phyloP scores from a whole-genome alignment of 2,329 filamentous ascomycete genomes.

The Tolypocladium inflatum region DNA sequence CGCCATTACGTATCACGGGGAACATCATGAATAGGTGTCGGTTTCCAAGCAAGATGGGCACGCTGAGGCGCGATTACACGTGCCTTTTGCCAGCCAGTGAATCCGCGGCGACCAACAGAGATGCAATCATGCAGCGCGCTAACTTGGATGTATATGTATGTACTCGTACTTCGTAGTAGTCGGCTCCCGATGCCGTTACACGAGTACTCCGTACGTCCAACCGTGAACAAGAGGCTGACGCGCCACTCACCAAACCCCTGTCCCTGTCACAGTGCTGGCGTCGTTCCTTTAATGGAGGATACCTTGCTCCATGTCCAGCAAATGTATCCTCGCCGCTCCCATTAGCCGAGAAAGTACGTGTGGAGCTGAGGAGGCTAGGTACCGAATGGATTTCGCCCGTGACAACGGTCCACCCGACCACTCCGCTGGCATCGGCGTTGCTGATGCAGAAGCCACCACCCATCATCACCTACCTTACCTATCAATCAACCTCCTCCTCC shows the following conservation, averaged over 20 bases:
- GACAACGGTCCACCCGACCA: background rate
- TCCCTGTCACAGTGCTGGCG: no score
- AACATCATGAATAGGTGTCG: background rate
- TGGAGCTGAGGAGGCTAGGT: background rate
- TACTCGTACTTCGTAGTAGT: background rate
- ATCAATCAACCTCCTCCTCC: background rate
- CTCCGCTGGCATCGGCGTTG: background rate
- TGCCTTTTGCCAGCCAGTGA: background rate
- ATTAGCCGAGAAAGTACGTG: background rate
- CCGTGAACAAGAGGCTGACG: background rate
- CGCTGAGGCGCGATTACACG: background rate
- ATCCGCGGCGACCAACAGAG: background rate
- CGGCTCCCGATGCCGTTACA: no score
- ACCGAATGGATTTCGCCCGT: background rate
- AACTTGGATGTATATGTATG: no score
- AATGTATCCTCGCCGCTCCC: background rate
- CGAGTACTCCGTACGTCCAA: no score
- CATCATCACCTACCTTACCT: background rate
- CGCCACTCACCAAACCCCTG: background rate
- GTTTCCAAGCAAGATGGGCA: background rate
- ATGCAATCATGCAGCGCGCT: no score
- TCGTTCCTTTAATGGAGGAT: no score
- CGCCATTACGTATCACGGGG: background rate
- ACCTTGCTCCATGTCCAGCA: no score
- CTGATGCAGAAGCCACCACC: background rate